Percentiles rank a stretch among this genome's conserved stretches.
Conservation (phyloP, 306 rosid species). For the Corylus americana region DNA sequence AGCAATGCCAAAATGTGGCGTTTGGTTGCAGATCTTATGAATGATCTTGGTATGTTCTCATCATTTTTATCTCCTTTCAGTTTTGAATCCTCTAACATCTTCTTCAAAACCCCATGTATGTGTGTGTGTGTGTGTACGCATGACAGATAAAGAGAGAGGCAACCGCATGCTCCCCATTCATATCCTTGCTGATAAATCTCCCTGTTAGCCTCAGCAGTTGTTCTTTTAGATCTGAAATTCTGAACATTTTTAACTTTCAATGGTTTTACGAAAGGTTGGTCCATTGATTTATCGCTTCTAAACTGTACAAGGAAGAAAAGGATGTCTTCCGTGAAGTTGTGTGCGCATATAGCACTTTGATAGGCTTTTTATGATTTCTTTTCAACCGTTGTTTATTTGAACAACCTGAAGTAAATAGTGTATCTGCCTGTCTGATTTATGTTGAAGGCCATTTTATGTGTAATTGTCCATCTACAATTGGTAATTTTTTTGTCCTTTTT, state of each 20-base stretch:
- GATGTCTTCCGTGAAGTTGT: background rate
- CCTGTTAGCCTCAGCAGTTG: background rate
- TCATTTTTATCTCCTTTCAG: constrained; percentile 13
- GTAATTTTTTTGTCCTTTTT: background rate
- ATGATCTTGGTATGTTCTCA: constrained; percentile 75
- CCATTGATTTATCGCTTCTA: background rate
- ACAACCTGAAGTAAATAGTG: background rate
- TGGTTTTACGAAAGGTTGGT: background rate
- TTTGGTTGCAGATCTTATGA: constrained; percentile 95
- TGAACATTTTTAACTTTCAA: background rate
- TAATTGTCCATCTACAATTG: background rate
- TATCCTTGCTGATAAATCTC: background rate
- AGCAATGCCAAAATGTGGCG: constrained; percentile 99
- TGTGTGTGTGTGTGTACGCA: background rate
- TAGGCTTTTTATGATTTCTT: background rate
- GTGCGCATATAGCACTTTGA: background rate
- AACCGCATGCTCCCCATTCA: background rate
- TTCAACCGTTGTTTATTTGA: background rate
- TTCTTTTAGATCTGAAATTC: background rate
- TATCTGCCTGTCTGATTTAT: background rate
- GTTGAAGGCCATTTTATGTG: background rate
- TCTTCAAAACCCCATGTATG: background rate
- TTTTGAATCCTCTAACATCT: background rate
- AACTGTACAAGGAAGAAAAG: background rate
- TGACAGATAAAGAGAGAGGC: background rate